These are phyloP conservation scores for Monilinia fructicola DNA, from an alignment of 2,329 filamentous ascomycete species.

Conservation along the genomic window DNA sequence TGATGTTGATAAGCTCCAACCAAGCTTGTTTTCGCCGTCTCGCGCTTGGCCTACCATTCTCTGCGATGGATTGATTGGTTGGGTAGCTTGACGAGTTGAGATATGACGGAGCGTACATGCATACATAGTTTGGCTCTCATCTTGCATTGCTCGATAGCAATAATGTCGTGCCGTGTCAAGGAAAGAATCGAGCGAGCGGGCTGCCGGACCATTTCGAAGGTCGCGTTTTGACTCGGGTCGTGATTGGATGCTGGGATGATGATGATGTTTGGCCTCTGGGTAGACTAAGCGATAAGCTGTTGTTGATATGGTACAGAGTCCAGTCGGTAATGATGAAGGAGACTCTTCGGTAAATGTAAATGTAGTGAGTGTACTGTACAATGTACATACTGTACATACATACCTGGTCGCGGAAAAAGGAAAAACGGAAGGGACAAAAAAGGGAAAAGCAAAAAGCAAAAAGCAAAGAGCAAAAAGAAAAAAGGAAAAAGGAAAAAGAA, in stretches of 20 bases:
- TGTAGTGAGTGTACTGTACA: too few relatives aligned
- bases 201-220: background rate
- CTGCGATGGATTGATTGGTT: too few relatives aligned
- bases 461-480: too few relatives aligned
- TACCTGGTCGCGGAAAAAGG: too few relatives aligned
- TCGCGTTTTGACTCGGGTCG: background rate
- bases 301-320: background rate
- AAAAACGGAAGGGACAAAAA: too few relatives aligned
- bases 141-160: background rate
- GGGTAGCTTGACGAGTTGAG: too few relatives aligned
- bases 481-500: background rate
- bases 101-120: too few relatives aligned
- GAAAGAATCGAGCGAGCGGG: background rate
- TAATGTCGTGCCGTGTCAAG: background rate
- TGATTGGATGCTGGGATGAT: too few relatives aligned
- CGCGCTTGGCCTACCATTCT: too few relatives aligned
- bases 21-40: too few relatives aligned
- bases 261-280: background rate
- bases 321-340: background rate
- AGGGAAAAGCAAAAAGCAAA: background rate
- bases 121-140: background rate
- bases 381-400: too few relatives aligned
- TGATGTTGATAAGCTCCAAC: too few relatives aligned
- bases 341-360: background rate
- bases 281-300: background rate